Evolutionary conservation across 176 grass and related monocot species (phyloP), one percentile per base, ranked within the genome.

Genomic region (Oryza glaberrima): DNA sequence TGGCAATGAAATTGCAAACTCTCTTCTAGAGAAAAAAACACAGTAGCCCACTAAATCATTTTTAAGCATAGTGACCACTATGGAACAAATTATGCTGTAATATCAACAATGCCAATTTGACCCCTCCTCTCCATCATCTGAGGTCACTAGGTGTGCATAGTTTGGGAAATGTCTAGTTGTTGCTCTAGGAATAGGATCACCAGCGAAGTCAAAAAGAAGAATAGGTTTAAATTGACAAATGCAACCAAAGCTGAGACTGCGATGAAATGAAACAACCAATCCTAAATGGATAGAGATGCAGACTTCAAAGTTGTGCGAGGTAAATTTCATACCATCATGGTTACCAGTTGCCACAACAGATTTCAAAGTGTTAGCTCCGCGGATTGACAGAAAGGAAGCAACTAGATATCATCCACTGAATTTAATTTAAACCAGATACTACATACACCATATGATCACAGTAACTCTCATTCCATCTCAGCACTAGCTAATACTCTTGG

Each of bases 11-110:
- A 19, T 43, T 28, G 49, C 28, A 60, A 61, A 13, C 47, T 6
- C 20, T 40, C 3, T 25, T 41, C 14, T 69, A 64, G 23, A 78
- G 54, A 72, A 86, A 86, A 49, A 79, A 25, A 58, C 35, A 70
- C 47, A 84, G 16, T 11, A 68, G 26, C 41, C 15, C 26, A 76
- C 20, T 6, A 67, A 23, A 83, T 83, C 54, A 64, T 47, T 41
- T 65, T 61, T 28, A 44, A 23, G 13, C 52, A 47, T 45, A 48
- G 7, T 19, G 4, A 30, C 32, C 56, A 61, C 7, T n/a, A n/a
- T 22, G 19, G 56, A 7, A 20, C 56, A n/a, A 52, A 32, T 14
- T n/a, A 30, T 78, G 26, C 14, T 79, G 41, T 76, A 56, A 28
- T 76, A 58, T 17, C 9, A 7, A 67, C 40, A 67, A 45, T 17